Base-by-base conservation (phyloP, 768 basidiomycete genomes). In the Rhodosporidiobolus sp. region DNA sequence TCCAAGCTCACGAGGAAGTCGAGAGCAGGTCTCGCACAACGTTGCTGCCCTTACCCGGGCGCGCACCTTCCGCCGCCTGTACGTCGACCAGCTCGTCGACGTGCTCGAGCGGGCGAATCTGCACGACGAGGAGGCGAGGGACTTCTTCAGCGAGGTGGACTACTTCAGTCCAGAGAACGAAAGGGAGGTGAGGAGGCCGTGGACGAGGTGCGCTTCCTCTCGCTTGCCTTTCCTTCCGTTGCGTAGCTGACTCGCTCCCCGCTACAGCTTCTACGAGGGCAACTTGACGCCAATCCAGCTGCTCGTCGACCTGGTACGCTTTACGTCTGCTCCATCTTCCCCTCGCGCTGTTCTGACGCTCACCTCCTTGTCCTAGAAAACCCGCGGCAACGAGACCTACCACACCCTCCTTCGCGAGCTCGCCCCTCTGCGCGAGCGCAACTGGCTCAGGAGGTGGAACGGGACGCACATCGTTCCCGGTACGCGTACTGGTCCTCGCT, bases 381-480 rank as follows among this genome's bases (percentile, higher is more conserved):
- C 73, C 22, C 46, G 67, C 49, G 73, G 73, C n/a, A 63, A 67
- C 63, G 66, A 70, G 58, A 75, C 73, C 0, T 69, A 69, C 30
- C 66, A 65, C 34, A 57, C 66, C 28, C 66, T 75, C 10, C 32
- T 65, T 4, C 22, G 26, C 19, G 73, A 70, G 43, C 69, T 71
- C 30, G 61, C 30, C 7, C 69, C 65, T 0, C n/a, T 75, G 26
- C 49, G 66, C 0, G 6, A 43, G 53, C 46, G 69, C 19, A 45
- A 52, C 19, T 75, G 73, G 73, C 59, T 75, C 3, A 70, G 69
- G 11, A 32, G 30, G 17, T 75, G 73, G 73, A 70, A 74, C 54
- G 64, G 64, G 14, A 66, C 67, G 9, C 60, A 74, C 26, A 35
- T 73, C 60, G 34, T 68, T 0, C 66, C 72, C 0, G 67, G 67